Base-by-base conservation (phyloP, 805 yeast genomes). In the Wickerhamomyces chaumierensis region DNA sequence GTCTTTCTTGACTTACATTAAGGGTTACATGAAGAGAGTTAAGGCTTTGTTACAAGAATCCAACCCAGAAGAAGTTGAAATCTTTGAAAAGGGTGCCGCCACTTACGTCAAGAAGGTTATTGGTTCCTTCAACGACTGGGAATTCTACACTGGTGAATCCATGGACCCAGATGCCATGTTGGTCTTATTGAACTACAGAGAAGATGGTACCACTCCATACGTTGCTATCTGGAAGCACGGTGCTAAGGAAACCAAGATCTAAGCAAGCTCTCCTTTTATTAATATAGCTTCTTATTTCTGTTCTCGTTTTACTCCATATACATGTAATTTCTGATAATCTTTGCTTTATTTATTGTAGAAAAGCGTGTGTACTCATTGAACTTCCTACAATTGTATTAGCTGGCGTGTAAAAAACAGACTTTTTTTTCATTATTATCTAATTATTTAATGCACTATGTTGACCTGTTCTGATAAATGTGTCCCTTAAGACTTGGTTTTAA, bases 101-200 rank as follows among this genome's bases (percentile, higher is more conserved):
- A 69, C 84, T 56, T 92, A 88, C 78, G 94, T 84, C 69, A 92
- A 92, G 85, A 92, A 92, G 78, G 81, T 92, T 53, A 67, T 92
- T 58, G 82, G 79, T 60, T 81, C 88, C 68, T 92, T 92, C 92
- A 82, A 81, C 64, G 98, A 92, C 79, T 92, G 94, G 94, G 98
- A 92, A 65, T 92, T 92, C 78, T 92, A 70, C 88, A 90, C 96
- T 55, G 97, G 98, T 76, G 97, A 90, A 75, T 83, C 95, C 63
- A 92, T 92, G 98, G 96, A 92, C 79, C 98, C 98, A 67, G 98
- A 92, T 70, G 98, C 81, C 56, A 92, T 92, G 98, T 71, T 92
- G 62, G 86, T 87, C 55, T 78, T 92, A 67, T 83, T 92, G 70
- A 92, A 92, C 94, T 92, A 90, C 87, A 94, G 98, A 73, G 98